phyloP scores from a whole-genome alignment of 768 basidiomycete species.

The Boletellus sp. region DNA sequence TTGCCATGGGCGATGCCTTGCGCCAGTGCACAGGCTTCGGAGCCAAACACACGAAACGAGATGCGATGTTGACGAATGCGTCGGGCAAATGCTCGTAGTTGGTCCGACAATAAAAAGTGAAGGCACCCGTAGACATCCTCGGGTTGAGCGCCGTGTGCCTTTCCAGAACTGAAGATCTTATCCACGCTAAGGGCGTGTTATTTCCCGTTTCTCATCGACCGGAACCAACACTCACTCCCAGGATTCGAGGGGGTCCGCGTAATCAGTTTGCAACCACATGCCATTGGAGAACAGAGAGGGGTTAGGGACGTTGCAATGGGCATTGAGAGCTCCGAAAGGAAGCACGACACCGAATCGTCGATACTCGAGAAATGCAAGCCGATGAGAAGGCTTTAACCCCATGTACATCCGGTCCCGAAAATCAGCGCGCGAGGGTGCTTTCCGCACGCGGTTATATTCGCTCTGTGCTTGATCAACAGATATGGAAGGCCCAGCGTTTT shows the following conservation, averaged over 20 bases:
- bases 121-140: conserved; percentile 51
- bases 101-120: conserved; percentile 42
- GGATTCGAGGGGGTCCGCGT: conserved; percentile 43
- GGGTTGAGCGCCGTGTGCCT: conserved; percentile 33
- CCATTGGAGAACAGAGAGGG: conserved; percentile 46
- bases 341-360: conserved; percentile 42
- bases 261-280: conserved; percentile 40
- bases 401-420: conserved; percentile 39
- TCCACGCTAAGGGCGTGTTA: conserved; percentile 32
- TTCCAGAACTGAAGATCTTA: conserved; percentile 38
- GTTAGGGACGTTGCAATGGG: conserved; percentile 41
- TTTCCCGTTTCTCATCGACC: neutral
- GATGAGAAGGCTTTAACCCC: conserved; percentile 42
- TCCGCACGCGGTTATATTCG: conserved; percentile 33
- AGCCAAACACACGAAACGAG: conserved; percentile 31
- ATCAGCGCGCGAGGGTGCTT: conserved; percentile 38
- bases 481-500: conserved; percentile 14
- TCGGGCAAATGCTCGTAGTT: conserved; percentile 36
- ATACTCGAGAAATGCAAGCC: conserved; percentile 39
- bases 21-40: conserved; percentile 41
- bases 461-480: conserved; percentile 23
- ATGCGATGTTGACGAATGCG: conserved; percentile 35
- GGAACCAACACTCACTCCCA: conserved; percentile 41
- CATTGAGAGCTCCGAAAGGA: conserved; percentile 43
- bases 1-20: conserved; percentile 29